Base-by-base conservation (phyloP, 768 basidiomycete species). In the Pholiota molesta region DNA sequence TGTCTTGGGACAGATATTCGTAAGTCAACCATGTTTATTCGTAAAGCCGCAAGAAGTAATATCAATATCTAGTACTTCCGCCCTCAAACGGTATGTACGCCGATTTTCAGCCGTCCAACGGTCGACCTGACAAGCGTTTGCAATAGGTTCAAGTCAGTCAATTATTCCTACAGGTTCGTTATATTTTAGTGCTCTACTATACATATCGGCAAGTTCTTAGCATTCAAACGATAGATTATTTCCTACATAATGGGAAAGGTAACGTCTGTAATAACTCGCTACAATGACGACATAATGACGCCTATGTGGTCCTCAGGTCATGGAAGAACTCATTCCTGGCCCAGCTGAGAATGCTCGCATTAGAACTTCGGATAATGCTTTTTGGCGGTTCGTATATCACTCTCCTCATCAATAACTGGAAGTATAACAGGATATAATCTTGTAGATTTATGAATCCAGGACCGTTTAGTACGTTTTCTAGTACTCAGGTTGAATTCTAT, bases 401-500 rank as follows among this genome's bases (percentile, higher is more conserved):
- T 26, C 23, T 14, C 13, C 16, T 39, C 23, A 2, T 37, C 3
- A n/a, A 16, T 29, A 9, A 14, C 7, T 17, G 4, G 45, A 33
- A 47, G 5, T 4, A n/a, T 47, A 57, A 45, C 11, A 21, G 4
- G 0, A 1, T 9, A 33, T 31, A 7, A 5, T 44, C 11, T 37
- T 37, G 7, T 16, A 58, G 57, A 14, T 86, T 83, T 68, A 71
- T 87, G 56, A 87, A 87, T 67, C 86, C 86, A 2, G 85, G 86
- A 0, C 83, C 83, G 19, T 88, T 88, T 76, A 88, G 86, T 78
- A 77, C 72, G 68, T 59, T 26, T 42, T 51, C 21, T 11, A 37
- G 9, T 17, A 53, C 19, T 26, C 8, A 19, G 11, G 14, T 23
- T 52, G 6, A 19, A 21, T 49, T 54, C 52, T 26, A 21, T 21